Evolutionary conservation across 1,284 basidiomycete genomes (phyloP).

Genomic region (Pisolithus thermaeus): DNA sequence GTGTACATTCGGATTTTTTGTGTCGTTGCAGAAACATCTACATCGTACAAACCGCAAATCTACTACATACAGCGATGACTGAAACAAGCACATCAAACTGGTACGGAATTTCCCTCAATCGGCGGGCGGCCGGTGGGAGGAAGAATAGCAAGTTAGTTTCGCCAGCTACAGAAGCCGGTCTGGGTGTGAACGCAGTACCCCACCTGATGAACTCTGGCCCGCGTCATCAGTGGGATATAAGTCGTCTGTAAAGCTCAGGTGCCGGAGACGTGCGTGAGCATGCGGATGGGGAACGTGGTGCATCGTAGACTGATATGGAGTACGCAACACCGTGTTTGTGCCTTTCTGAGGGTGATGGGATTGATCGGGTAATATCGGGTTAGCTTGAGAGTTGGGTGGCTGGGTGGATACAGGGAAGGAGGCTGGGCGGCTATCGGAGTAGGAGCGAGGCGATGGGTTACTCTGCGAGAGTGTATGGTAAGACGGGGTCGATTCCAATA

Average conservation of each 20-base stretch:
- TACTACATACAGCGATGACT: constrained; percentile 9
- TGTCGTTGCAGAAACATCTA: background rate
- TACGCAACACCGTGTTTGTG: constrained; percentile 38
- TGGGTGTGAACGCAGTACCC: constrained; percentile 38
- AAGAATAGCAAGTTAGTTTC: constrained; percentile 17
- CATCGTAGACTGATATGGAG: constrained; percentile 51
- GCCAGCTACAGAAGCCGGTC: constrained; percentile 36
- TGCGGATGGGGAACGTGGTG: constrained; percentile 75
- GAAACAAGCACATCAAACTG: background rate
- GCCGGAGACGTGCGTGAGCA: constrained; percentile 64
- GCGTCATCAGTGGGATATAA: constrained; percentile 36
- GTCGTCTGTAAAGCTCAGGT: constrained; percentile 42
- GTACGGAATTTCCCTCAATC: constrained; percentile 9
- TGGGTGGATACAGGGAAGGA: constrained; percentile 16
- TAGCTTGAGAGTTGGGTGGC: constrained; percentile 19
- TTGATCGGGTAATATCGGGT: constrained; percentile 13
- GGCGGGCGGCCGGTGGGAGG: too few relatives aligned
- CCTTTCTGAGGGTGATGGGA: constrained; percentile 21
- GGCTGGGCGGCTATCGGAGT: constrained; percentile 14
- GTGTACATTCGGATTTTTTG: too few relatives aligned
- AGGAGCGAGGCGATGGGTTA: constrained; percentile 17
- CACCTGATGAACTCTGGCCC: constrained; percentile 21
- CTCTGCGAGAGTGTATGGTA: constrained; percentile 15
- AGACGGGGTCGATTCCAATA: constrained; percentile 4
- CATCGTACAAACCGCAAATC: constrained; percentile 6